Evolutionary conservation across 2,329 filamentous ascomycete genomes (phyloP), one percentile per base, ranked within the genome.

Genomic region (Aspergillus udagawae): DNA sequence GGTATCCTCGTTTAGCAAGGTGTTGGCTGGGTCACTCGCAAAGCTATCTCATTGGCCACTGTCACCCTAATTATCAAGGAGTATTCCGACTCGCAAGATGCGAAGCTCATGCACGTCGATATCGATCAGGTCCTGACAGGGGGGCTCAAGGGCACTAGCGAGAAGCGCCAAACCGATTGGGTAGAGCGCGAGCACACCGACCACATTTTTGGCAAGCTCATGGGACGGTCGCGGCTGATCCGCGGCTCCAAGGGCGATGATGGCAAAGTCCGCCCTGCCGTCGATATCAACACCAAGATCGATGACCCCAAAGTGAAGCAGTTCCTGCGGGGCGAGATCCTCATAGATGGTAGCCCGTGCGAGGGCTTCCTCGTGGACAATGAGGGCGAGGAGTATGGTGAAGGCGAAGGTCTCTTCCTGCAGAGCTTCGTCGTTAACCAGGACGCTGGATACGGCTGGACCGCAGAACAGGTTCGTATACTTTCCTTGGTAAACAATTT

Each of bases 151-250:
- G 86, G 85, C 66, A 92, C 82, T 20, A 75, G 76, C 20, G 87
- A 90, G 70, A 67, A 75, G 7, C 82, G 87, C 50, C 74, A 69
- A 1, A 73, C 88, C 2, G 81, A 88, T 69, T 86, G 81, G 76
- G 71, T 74, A 25, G 80, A 75, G 54, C 86, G 88, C 65, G 82
- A 84, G 61, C 90, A 92, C 78, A 78, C 77, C 25, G 91, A 96
- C 79, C 87, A 86, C 80, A 83, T 96, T 63, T 96, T 95, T 72
- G 92, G 92, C 57, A 77, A 76, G 55, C 82, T 94, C 60, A 78
- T 79, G 52, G 90, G 88, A 56, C 80, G 80, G 59, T 84, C 81
- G 47, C 75, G 78, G 49, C 86, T 81, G 70, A 63, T 83, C 57
- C 69, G 70, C 20, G 70, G 65, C 10, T 61, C 61, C 10, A 66